Conservation (phyloP, 257 asterid species). For the Capsicum baccatum region DNA sequence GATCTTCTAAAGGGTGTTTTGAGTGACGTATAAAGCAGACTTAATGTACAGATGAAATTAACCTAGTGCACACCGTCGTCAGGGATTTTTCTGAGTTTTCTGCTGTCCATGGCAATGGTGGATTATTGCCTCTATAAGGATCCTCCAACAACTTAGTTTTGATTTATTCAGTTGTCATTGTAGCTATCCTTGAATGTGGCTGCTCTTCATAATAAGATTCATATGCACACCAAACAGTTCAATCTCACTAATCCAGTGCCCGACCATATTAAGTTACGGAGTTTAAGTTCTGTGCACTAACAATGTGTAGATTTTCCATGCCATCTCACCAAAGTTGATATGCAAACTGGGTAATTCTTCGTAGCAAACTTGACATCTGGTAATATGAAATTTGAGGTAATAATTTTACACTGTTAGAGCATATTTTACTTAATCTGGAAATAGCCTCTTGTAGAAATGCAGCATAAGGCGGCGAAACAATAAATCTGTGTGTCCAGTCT, state of each 20-base stretch:
- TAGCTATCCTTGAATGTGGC: constrained; percentile 15
- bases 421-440: no score
- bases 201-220: constrained; percentile 3
- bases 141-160: not conserved
- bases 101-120: constrained; percentile 31
- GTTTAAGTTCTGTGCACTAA: not conserved
- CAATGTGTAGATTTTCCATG: not conserved
- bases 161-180: constrained; percentile 3
- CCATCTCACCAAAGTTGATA: not conserved
- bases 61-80: constrained; percentile 3
- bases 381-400: not conserved
- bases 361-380: not conserved
- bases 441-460: no score
- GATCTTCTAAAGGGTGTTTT: constrained; percentile 54
- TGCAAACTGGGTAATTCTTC: not conserved
- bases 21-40: constrained; percentile 36
- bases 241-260: not conserved
- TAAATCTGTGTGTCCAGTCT: no score
- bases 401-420: no score
- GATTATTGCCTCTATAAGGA: not conserved
- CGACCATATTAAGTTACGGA: not conserved
- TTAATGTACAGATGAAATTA: constrained; percentile 20
- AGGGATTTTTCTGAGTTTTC: constrained; percentile 35
- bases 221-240: not conserved
- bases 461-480: no score